phyloP scores from a whole-genome alignment of 2,329 filamentous ascomycete genomes.

The Ophiostoma pallidulum region DNA sequence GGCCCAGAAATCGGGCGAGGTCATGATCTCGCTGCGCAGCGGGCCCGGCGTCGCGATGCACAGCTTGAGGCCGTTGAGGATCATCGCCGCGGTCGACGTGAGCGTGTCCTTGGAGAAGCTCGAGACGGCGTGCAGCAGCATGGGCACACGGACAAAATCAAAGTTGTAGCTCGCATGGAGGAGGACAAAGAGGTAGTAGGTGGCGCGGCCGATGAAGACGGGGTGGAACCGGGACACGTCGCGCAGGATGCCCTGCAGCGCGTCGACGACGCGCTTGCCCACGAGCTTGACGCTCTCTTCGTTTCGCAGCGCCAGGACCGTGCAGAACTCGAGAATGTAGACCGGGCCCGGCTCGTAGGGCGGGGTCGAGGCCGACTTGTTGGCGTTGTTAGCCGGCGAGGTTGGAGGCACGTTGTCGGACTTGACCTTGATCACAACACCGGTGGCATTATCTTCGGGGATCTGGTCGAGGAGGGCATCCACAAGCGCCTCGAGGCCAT shows the following conservation, averaged over 20 bases:
- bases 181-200: slow-evolving; percentile 78
- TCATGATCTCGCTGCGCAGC: slow-evolving; percentile 84
- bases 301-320: slow-evolving; percentile 69
- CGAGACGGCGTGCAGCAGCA: slow-evolving; percentile 84
- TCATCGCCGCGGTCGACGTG: slow-evolving; percentile 62
- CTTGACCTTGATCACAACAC: slow-evolving; percentile 81
- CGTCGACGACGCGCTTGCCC: slow-evolving; percentile 70
- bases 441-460: slow-evolving; percentile 69
- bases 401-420: slow-evolving; percentile 59
- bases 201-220: slow-evolving; percentile 71
- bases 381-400: slow-evolving; percentile 47
- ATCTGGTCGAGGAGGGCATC: slow-evolving; percentile 69
- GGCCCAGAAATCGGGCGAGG: slow-evolving; percentile 94
- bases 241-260: slow-evolving; percentile 70
- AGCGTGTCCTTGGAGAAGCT: slow-evolving; percentile 72
- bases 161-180: slow-evolving; percentile 80
- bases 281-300: slow-evolving; percentile 60
- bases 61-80: slow-evolving; percentile 67
- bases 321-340: slow-evolving; percentile 86
- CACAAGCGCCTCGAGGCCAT: slow-evolving; percentile 42
- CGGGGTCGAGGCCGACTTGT: slow-evolving; percentile 41
- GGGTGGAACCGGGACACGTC: slow-evolving; percentile 72
- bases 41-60: slow-evolving; percentile 72
- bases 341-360: slow-evolving; percentile 78
- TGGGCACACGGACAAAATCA: slow-evolving; percentile 83